These are phyloP conservation scores for Mycena citricolor DNA, from an alignment of 1,284 basidiomycete species.

Conservation along the genomic window DNA sequence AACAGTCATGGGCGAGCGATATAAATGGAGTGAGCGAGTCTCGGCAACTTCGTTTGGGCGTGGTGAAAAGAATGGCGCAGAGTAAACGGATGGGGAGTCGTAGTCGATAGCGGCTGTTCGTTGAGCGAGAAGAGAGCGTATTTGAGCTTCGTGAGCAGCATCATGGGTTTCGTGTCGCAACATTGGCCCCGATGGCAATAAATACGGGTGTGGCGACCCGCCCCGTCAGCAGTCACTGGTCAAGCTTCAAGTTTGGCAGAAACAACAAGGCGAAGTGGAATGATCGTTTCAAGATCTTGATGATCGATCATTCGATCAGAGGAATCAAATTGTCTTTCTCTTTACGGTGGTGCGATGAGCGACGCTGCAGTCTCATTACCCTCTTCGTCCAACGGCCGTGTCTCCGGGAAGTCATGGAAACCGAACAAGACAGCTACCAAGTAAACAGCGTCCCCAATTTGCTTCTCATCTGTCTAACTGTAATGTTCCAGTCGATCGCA, in stretches of 20 bases:
- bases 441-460: slow-evolving; percentile 54
- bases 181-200: too few relatives aligned
- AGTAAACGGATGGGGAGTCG: slow-evolving; percentile 71
- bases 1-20: slow-evolving; percentile 25
- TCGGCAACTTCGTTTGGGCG: slow-evolving; percentile 29
- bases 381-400: slow-evolving; percentile 57
- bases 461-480: slow-evolving; percentile 5
- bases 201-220: too few relatives aligned
- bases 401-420: slow-evolving; percentile 73
- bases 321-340: background rate
- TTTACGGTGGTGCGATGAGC: background rate
- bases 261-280: too few relatives aligned
- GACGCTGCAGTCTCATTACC: slow-evolving; percentile 41
- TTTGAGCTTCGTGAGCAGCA: slow-evolving; percentile 44
- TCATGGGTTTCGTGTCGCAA: slow-evolving; percentile 32
- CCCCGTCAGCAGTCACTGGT: too few relatives aligned
- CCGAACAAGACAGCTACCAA: slow-evolving; percentile 53
- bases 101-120: slow-evolving; percentile 55
- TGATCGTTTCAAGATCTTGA: background rate
- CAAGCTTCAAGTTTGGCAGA: slow-evolving; percentile 10
- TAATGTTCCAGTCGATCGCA: slow-evolving; percentile 57
- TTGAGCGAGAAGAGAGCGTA: slow-evolving; percentile 54
- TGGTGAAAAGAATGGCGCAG: slow-evolving; percentile 55
- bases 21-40: slow-evolving; percentile 27
- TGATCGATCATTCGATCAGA: background rate